These are phyloP conservation scores for Fusarium penzigii DNA, from an alignment of 2,329 filamentous ascomycete genomes.

Conservation along the genomic window DNA sequence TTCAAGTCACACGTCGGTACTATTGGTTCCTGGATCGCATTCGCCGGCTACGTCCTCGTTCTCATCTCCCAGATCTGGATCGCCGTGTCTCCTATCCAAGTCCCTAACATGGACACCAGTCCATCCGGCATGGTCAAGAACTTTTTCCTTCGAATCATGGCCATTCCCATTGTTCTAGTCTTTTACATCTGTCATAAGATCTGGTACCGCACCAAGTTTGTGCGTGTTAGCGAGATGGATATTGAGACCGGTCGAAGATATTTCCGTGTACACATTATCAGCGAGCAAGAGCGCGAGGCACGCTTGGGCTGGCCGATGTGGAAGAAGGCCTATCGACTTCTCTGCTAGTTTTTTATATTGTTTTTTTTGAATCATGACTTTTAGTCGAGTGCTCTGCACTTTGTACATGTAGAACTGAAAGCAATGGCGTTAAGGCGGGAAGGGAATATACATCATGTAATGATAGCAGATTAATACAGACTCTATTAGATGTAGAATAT, in stretches of 20 bases:
- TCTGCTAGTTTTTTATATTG: constrained; percentile 54
- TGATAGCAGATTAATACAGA: background rate
- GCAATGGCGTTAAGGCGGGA: background rate
- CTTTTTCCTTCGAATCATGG: constrained; percentile 75
- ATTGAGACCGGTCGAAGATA: constrained; percentile 82
- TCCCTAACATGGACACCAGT: constrained; percentile 39
- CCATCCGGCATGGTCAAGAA: constrained; percentile 51
- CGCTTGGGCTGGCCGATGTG: constrained; percentile 69
- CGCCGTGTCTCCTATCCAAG: constrained; percentile 72
- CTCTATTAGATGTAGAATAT: background rate
- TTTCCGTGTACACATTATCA: constrained; percentile 74
- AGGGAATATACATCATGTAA: background rate
- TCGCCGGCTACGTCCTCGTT: constrained; percentile 73
- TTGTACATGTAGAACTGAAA: background rate
- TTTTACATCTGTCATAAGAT: constrained; percentile 78
- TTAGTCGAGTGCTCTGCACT: background rate
- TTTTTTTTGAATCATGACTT: background rate
- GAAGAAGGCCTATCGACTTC: constrained; percentile 73
- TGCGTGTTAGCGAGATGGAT: constrained; percentile 77
- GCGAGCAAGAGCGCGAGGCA: constrained; percentile 80
- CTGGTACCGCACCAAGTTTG: constrained; percentile 66
- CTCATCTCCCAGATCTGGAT: constrained; percentile 87
- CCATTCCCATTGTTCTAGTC: constrained; percentile 65
- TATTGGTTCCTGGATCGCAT: constrained; percentile 78
- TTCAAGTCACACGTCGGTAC: constrained; percentile 80